Percentiles rank a stretch among this genome's conserved stretches.
These are phyloP conservation scores for Camelina laxa DNA, from an alignment of 345 rosid genomes.

Conservation along the genomic window DNA sequence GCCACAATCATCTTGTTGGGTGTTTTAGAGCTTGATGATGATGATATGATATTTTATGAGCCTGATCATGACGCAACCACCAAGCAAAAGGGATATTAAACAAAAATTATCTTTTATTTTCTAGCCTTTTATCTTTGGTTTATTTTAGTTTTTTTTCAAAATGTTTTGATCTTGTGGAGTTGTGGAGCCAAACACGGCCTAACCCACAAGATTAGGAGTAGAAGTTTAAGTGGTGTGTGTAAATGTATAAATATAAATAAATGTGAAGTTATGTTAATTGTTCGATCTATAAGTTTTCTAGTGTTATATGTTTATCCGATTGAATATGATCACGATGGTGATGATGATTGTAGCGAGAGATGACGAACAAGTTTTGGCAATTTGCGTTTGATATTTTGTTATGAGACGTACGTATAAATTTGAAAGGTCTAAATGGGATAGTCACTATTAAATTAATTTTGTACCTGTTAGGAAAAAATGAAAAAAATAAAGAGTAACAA, in stretches of 20 bases:
- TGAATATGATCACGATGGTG: neutral
- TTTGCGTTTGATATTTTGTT: constrained; percentile 31
- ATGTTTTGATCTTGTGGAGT: constrained; percentile 39
- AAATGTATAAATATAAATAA: constrained; percentile 7
- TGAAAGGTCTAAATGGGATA: neutral
- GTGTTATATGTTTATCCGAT: constrained; percentile 29
- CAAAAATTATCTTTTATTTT: neutral
- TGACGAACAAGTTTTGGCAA: constrained; percentile 32
- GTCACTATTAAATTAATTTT: constrained; percentile 10
- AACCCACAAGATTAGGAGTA: constrained; percentile 42
- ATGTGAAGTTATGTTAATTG: neutral
- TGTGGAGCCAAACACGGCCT: constrained; percentile 52
- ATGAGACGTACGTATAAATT: constrained; percentile 31
- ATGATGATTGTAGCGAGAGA: constrained; percentile 9
- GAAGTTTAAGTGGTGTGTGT: constrained; percentile 5
- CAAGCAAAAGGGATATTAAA: constrained; percentile 19
- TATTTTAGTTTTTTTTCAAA: neutral
- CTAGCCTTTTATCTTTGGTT: neutral
- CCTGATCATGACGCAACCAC: constrained; percentile 18
- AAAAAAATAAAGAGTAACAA: neutral
- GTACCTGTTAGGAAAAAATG: neutral
- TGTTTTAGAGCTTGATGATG: constrained; percentile 70
- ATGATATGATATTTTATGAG: neutral
- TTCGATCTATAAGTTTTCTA: neutral
- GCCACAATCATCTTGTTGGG: constrained; percentile 46